Evolutionary conservation across 768 basidiomycete genomes (phyloP), one percentile per base, ranked within the genome.

Genomic region (Panellus pusillus): DNA sequence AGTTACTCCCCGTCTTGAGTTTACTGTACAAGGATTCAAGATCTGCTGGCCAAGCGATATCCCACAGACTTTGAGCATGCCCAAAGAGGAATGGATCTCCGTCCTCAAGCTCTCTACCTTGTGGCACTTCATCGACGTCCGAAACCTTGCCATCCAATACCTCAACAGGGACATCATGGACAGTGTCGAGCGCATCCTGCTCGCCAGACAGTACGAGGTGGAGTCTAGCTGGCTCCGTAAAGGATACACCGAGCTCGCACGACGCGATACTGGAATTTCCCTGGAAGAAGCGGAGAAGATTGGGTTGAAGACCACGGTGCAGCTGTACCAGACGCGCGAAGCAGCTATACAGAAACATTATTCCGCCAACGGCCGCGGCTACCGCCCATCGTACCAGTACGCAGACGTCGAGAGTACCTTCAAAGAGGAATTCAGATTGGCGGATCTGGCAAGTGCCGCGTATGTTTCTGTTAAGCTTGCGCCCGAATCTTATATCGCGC

Each of bases 181-280:
- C 14, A 55, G 64, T n/a, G 57, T 66, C 17, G 63, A 68, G 32
- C 70, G 67, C 46, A 61, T 76, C 31, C 47, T 45, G 3, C 60
- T 76, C 2, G 70, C 70, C 2, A 57, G 62, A 11, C 54, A 65
- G 35, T 67, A 67, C 42, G 62, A 68, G 15, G 67, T 78, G n/a
- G n/a, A n/a, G 13, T 48, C 62, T 9, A 31, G 50, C 4, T 77
- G 76, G 73, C 59, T 73, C 6, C 36, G 70, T 19, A 51, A 61
- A 9, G 71, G 69, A 18, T 61, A 72, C 46, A 57, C 45, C 9
- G 61, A 64, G 9, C 56, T 73, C 27, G 63, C 63, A 1, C 55
- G 40, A 39, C 61, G 67, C 13, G 47, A 55, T 12, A 60, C 63
- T 32, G 55, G 64, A 3, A 57, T 71, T 17, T 55, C 45, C 15